phyloP scores from a whole-genome alignment of 129 eudicot genomes.

The Flaveria trinervia region DNA sequence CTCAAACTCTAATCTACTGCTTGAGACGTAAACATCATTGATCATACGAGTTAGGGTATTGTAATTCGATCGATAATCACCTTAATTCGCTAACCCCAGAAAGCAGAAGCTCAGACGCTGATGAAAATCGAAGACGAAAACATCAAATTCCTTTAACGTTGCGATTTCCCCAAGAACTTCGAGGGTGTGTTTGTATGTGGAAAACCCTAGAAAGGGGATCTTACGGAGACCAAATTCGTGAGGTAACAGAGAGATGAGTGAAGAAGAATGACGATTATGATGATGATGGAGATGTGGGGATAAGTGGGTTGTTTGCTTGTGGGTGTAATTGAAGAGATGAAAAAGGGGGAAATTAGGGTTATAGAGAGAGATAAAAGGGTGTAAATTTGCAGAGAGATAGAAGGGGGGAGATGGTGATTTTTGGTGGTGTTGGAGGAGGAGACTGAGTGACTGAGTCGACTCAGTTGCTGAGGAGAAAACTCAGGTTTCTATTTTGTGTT shows the following conservation, averaged over 20 bases:
- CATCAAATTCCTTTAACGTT: not conserved
- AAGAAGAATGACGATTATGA: constrained; percentile 29
- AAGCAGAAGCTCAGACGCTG: constrained; percentile 23
- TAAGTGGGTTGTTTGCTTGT: constrained; percentile 43
- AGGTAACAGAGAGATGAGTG: constrained; percentile 24
- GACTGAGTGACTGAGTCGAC: constrained; percentile 32
- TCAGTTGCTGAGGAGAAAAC: constrained; percentile 25
- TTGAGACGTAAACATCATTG: not conserved
- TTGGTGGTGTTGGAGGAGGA: constrained; percentile 47
- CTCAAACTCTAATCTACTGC: too few species aligned
- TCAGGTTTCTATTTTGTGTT: not conserved
- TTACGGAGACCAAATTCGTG: not conserved
- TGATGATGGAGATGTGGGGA: constrained; percentile 39
- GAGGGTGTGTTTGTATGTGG: constrained; percentile 8
- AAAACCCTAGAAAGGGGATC: constrained; percentile 57
- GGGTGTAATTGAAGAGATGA: constrained; percentile 30
- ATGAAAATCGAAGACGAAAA: not conserved
- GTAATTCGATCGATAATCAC: constrained; percentile 34
- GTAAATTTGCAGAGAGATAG: constrained; percentile 27
- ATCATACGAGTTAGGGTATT: constrained; percentile 20
- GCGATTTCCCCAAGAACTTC: constrained; percentile 7
- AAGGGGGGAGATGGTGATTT: constrained; percentile 40
- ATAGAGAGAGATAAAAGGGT: constrained; percentile 13
- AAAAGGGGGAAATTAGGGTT: constrained; percentile 42
- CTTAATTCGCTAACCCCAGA: constrained; percentile 32